Conservation (phyloP, 441 rosid species). For the Erodium trifolium region DNA sequence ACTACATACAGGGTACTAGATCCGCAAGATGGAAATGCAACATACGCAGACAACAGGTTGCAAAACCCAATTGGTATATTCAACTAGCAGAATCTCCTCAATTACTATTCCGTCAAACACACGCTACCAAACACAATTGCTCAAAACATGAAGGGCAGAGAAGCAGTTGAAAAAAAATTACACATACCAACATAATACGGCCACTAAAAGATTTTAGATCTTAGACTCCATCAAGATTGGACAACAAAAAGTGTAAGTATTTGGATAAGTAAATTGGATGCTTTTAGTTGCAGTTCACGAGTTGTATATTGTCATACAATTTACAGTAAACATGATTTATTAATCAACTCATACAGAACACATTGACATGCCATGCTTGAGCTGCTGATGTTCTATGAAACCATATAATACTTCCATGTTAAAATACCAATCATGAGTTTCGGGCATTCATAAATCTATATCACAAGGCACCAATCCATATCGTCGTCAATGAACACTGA, state of each 20-base stretch:
- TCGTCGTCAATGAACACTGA: too few relatives aligned
- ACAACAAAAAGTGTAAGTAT: neutral
- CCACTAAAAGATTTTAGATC: too few relatives aligned
- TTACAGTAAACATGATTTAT: neutral
- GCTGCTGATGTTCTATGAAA: neutral
- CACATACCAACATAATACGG: too few relatives aligned
- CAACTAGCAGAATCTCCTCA: constrained; percentile 14
- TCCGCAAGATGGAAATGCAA: constrained; percentile 28
- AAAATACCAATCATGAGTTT: neutral
- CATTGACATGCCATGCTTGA: neutral
- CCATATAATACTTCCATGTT: neutral
- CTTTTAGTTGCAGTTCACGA: neutral
- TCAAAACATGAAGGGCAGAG: neutral
- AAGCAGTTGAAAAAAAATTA: neutral
- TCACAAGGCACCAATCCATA: too few relatives aligned
- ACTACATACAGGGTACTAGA: constrained; percentile 30
- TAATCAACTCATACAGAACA: neutral
- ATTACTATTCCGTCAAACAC: neutral
- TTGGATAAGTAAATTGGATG: neutral
- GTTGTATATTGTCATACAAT: neutral
- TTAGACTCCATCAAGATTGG: too few relatives aligned
- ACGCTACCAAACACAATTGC: neutral
- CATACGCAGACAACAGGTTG: constrained; percentile 17
- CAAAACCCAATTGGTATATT: constrained; percentile 12
- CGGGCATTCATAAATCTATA: too few relatives aligned